phyloP scores from a whole-genome alignment of 2,329 filamentous ascomycete genomes.

The Xylariaceae sp. region DNA sequence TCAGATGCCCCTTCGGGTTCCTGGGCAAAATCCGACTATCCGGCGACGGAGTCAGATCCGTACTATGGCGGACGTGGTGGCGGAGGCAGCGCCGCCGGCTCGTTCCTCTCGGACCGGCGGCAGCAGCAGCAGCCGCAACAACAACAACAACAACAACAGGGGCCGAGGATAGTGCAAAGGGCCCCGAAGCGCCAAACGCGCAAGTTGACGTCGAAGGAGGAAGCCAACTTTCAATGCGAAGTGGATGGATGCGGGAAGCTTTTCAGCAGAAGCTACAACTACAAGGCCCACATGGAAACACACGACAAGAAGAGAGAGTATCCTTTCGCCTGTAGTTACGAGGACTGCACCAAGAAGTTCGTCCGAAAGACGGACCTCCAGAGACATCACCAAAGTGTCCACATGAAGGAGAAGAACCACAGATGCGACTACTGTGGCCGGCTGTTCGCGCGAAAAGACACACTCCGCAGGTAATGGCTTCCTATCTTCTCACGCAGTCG shows the following conservation, averaged over 20 bases:
- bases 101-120: slow-evolving; percentile 26
- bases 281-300: slow-evolving; percentile 78
- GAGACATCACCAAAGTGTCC: slow-evolving; percentile 59
- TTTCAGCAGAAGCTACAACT: slow-evolving; percentile 82
- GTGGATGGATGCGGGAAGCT: slow-evolving; percentile 67
- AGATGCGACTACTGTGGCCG: slow-evolving; percentile 65
- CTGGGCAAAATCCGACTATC: slow-evolving; percentile 38
- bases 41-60: slow-evolving; percentile 30
- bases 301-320: slow-evolving; percentile 71
- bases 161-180: slow-evolving; percentile 27
- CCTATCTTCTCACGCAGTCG: no score
- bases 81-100: slow-evolving; percentile 10
- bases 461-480: slow-evolving; percentile 75
- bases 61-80: slow-evolving; percentile 27
- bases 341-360: slow-evolving; percentile 68
- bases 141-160: slow-evolving; percentile 17
- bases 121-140: slow-evolving; percentile 20
- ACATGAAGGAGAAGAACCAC: slow-evolving; percentile 66
- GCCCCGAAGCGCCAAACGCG: slow-evolving; percentile 37
- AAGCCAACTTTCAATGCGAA: slow-evolving; percentile 66
- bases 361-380: slow-evolving; percentile 76
- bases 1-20: slow-evolving; percentile 33
- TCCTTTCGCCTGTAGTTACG: slow-evolving; percentile 60
- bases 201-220: slow-evolving; percentile 58
- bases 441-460: slow-evolving; percentile 75